These are phyloP conservation scores for Cordyceps fumosorosea DNA, from an alignment of 2,329 filamentous ascomycete species.

Conservation along the genomic window DNA sequence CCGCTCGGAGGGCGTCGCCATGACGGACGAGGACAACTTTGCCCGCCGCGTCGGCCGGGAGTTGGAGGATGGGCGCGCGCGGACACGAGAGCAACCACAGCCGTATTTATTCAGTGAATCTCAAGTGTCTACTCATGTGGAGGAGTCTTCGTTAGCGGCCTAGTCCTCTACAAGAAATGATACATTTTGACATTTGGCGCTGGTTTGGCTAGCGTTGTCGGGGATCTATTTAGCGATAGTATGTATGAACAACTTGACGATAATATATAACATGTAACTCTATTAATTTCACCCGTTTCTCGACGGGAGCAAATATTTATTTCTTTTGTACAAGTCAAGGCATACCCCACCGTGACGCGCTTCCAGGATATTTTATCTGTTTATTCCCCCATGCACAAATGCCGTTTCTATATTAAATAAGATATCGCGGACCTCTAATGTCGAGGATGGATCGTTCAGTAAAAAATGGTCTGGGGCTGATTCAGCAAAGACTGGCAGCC, in stretches of 20 bases:
- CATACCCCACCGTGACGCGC: background rate
- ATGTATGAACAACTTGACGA: too few species aligned
- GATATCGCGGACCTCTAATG: background rate
- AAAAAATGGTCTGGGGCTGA: background rate
- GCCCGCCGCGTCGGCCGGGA: conserved; percentile 3
- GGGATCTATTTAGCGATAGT: too few species aligned
- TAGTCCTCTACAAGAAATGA: too few species aligned
- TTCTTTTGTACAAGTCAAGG: background rate
- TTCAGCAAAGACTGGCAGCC: background rate
- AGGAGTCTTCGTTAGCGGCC: background rate
- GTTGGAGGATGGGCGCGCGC: background rate
- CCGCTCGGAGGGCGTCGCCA: background rate
- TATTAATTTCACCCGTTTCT: background rate
- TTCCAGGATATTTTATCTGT: background rate
- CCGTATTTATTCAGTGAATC: background rate
- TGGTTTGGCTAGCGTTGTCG: background rate
- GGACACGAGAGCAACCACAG: background rate
- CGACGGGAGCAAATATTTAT: background rate
- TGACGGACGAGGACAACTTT: conserved; percentile 4
- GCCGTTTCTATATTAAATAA: background rate
- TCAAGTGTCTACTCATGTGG: background rate
- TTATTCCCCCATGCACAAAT: conserved; percentile 3
- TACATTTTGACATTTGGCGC: background rate
- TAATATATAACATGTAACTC: background rate
- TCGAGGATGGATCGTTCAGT: background rate